A percentile compares a stretch with the other conserved stretches of the same genome.
Evolutionary conservation across 108 stramenopile species (phyloP).

Genomic region (Discostella stelligeroides): DNA sequence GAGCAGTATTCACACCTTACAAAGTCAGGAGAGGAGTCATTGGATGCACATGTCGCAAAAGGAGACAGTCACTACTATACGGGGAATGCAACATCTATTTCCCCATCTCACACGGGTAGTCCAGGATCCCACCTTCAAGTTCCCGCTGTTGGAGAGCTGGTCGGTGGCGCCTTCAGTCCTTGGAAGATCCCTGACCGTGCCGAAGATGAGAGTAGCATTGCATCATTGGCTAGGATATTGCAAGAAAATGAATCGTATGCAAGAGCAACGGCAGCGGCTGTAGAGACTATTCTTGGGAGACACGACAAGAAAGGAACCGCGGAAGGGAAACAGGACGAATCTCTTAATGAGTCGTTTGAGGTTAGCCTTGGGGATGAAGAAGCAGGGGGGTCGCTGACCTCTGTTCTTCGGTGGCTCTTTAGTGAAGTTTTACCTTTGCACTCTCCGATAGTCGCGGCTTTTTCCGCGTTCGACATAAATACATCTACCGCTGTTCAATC

Average conservation of each 20-base stretch:
- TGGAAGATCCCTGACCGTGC: conserved; percentile 51
- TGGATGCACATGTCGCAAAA: neutral
- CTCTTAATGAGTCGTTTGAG: conserved; percentile 31
- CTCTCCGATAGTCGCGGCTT: conserved; percentile 34
- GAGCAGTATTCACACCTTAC: conserved; percentile 35
- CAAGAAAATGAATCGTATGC: conserved; percentile 27
- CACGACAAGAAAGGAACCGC: neutral
- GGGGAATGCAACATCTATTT: neutral
- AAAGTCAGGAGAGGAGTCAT: neutral
- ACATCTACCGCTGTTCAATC: conserved; percentile 45
- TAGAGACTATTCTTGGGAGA: conserved; percentile 13
- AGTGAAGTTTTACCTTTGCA: conserved; percentile 38
- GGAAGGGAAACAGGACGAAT: conserved; percentile 9
- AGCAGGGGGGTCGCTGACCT: conserved; percentile 25
- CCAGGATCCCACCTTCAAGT: conserved; percentile 3
- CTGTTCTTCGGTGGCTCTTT: conserved; percentile 44
- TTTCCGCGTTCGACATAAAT: conserved; percentile 49
- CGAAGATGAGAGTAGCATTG: conserved; percentile 45
- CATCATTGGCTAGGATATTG: conserved; percentile 24
- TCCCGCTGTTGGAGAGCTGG: conserved; percentile 28
- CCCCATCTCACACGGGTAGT: conserved; percentile 2
- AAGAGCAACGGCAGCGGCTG: conserved; percentile 24
- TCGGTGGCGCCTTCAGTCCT: conserved; percentile 53
- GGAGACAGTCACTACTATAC: neutral
- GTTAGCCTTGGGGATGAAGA: conserved; percentile 18